Percentiles rank a stretch among this genome's conserved stretches.
These are phyloP conservation scores for Limonium bicolor DNA, from an alignment of 148 eudicot genomes.

Conservation along the genomic window DNA sequence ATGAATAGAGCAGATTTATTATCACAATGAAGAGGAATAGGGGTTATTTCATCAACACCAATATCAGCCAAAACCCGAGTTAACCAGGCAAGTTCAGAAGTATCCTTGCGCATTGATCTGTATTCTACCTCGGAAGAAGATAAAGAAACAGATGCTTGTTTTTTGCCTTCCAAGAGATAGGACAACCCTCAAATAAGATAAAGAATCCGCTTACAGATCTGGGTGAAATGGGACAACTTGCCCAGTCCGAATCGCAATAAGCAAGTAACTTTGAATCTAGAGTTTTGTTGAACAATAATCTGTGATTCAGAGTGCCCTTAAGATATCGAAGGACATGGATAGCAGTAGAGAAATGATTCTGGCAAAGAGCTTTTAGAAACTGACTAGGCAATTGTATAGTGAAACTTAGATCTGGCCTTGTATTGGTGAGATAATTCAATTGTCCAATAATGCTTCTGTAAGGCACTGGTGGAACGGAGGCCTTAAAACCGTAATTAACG, in stretches of 20 bases:
- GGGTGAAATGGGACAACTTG: background rate
- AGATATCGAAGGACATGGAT: background rate
- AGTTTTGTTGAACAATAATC: background rate
- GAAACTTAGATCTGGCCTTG: too few species aligned
- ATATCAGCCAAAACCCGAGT: background rate
- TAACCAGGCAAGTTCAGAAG: background rate
- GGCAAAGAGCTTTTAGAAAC: background rate
- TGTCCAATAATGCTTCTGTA: too few species aligned
- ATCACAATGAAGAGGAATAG: background rate
- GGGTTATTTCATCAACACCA: background rate
- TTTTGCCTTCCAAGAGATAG: background rate
- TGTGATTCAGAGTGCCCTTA: background rate
- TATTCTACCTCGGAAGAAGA: background rate
- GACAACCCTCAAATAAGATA: background rate
- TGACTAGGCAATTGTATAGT: background rate
- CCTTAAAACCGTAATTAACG: too few species aligned
- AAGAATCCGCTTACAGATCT: background rate
- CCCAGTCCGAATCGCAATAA: constrained; percentile 5
- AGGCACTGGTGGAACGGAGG: too few species aligned
- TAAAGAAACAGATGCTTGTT: background rate
- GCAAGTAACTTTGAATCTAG: background rate
- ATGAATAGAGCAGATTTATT: background rate
- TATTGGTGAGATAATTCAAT: too few species aligned
- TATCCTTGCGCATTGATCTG: background rate
- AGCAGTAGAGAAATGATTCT: background rate